A percentile compares a stretch with the other conserved stretches of the same genome.
phyloP scores from a whole-genome alignment of 495 filamentous ascomycete genomes.

The Penicillium crystallinum region DNA sequence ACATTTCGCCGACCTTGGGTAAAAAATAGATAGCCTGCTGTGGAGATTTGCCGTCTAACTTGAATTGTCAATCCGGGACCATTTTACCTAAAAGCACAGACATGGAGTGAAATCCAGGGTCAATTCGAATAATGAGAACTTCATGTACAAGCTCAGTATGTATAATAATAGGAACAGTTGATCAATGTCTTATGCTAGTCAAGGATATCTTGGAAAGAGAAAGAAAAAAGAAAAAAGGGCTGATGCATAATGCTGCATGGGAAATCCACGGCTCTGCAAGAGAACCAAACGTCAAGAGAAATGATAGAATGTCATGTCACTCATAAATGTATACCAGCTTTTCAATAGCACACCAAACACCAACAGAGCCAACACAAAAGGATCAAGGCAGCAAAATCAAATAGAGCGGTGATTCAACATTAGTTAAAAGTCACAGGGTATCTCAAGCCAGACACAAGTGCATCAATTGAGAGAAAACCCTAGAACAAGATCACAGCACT shows the following conservation, averaged over 20 bases:
- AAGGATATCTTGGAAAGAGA: constrained; percentile 7
- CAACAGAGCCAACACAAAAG: neutral
- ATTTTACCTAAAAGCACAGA: neutral
- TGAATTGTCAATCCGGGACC: too few species aligned
- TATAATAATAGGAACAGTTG: neutral
- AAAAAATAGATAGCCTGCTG: too few species aligned
- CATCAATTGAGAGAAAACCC: neutral
- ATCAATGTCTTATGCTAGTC: neutral
- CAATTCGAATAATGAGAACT: neutral
- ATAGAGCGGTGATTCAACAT: constrained; percentile 19
- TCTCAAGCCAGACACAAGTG: constrained; percentile 27
- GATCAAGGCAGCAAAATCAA: constrained; percentile 1
- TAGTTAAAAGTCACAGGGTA: constrained; percentile 20
- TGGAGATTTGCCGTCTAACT: too few species aligned
- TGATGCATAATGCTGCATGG: constrained; percentile 17
- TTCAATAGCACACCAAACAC: constrained; percentile 3
- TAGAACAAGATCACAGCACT: constrained; percentile 31
- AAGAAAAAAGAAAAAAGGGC: constrained; percentile 5
- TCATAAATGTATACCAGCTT: constrained; percentile 5
- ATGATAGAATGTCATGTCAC: constrained; percentile 5
- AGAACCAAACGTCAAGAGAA: neutral
- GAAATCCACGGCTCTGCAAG: constrained; percentile 2
- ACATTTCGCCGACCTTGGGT: too few species aligned
- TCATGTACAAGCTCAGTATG: constrained; percentile 5
- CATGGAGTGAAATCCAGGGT: neutral